Percentiles rank a stretch among this genome's conserved stretches.
These are phyloP conservation scores for Colletotrichum limetticola DNA, from an alignment of 2,329 filamentous ascomycete species.

Conservation along the genomic window DNA sequence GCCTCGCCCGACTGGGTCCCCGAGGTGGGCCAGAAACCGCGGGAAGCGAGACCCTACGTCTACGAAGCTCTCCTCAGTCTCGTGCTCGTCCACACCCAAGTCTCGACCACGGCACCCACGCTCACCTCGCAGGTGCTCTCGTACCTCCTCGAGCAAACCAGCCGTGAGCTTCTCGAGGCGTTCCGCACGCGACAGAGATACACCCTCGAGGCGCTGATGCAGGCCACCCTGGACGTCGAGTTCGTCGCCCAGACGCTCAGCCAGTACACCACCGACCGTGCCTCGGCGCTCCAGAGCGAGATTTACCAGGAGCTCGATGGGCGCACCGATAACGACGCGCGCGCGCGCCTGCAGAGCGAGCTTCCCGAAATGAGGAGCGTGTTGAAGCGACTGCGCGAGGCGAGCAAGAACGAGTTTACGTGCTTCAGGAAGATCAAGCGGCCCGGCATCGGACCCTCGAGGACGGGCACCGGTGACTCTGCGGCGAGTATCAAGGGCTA, in stretches of 20 bases:
- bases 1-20: constrained; percentile 78
- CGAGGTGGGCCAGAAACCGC: constrained; percentile 65
- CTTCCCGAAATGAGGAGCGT: constrained; percentile 89
- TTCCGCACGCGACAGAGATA: constrained; percentile 78
- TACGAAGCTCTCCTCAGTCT: constrained; percentile 87
- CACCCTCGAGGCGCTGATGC: constrained; percentile 86
- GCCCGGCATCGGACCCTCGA: constrained; percentile 45
- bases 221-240: constrained; percentile 96
- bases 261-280: constrained; percentile 87
- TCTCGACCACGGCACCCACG: constrained; percentile 80
- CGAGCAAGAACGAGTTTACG: constrained; percentile 87
- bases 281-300: constrained; percentile 83
- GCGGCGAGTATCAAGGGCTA: constrained; percentile 38
- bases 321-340: constrained; percentile 87
- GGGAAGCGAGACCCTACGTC: constrained; percentile 86
- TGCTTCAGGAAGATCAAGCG: constrained; percentile 78
- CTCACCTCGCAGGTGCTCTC: constrained; percentile 86
- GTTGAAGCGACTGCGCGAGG: constrained; percentile 84
- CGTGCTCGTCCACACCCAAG: constrained; percentile 91
- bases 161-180: constrained; percentile 80
- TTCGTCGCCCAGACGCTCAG: constrained; percentile 94
- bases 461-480: constrained; percentile 47
- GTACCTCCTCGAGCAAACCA: constrained; percentile 85
- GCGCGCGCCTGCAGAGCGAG: constrained; percentile 83
- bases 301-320: constrained; percentile 93